Percentiles rank a stretch among this genome's conserved stretches.
These are phyloP conservation scores for Aspergillus cavernicola DNA, from an alignment of 495 filamentous ascomycete species.

Conservation along the genomic window DNA sequence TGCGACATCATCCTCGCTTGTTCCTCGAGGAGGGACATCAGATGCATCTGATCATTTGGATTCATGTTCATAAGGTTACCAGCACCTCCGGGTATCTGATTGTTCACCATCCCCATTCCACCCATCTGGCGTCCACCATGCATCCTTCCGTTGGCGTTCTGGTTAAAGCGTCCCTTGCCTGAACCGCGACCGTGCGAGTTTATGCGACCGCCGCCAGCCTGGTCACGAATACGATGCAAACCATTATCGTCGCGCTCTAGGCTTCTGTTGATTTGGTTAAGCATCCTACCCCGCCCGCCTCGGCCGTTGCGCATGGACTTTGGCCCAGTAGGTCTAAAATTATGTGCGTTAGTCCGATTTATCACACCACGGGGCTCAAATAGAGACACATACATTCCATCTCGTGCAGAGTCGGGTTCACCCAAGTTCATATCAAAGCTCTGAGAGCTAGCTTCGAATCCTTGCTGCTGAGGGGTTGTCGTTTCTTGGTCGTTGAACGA, in stretches of 20 bases:
- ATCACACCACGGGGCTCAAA: not conserved
- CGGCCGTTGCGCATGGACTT: constrained; percentile 85
- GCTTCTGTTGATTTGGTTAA: constrained; percentile 83
- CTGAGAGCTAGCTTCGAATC: constrained; percentile 24
- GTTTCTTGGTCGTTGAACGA: constrained; percentile 30
- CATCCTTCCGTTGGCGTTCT: constrained; percentile 37
- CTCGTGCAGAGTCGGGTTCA: constrained; percentile 46
- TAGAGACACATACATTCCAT: constrained; percentile 57
- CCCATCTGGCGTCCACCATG: constrained; percentile 44
- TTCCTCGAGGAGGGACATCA: constrained; percentile 83
- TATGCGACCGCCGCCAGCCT: constrained; percentile 71
- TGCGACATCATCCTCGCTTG: constrained; percentile 83
- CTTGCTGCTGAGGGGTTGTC: constrained; percentile 15
- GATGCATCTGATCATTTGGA: constrained; percentile 69
- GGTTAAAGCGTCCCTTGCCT: constrained; percentile 51
- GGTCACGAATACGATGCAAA: constrained; percentile 76
- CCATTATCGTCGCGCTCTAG: constrained; percentile 76
- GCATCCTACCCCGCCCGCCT: constrained; percentile 64
- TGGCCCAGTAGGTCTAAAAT: constrained; percentile 79
- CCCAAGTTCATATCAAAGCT: constrained; percentile 81
- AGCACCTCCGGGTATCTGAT: constrained; percentile 35
- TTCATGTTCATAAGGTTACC: constrained; percentile 52
- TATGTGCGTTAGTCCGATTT: constrained; percentile 19
- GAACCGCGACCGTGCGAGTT: constrained; percentile 69
- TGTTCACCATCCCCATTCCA: constrained; percentile 44